Percentiles rank a stretch among this genome's conserved stretches.
Conservation (phyloP, 1,139 yeast species). For the Trichomonascaceae sp. region DNA sequence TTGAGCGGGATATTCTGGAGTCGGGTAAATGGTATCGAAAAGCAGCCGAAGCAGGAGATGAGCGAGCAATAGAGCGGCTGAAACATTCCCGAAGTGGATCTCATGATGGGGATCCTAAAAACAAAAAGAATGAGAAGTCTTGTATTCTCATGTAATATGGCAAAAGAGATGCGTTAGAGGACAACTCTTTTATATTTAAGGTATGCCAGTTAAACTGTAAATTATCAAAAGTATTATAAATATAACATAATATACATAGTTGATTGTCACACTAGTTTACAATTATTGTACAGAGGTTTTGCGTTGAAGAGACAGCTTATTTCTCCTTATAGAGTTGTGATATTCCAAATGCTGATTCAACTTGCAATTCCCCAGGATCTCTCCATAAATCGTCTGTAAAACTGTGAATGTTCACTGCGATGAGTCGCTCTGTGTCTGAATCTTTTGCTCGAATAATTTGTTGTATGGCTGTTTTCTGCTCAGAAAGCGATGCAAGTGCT, state of each 20-base stretch:
- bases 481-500: constrained; percentile 51
- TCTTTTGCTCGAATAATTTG: constrained; percentile 34
- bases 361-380: constrained; percentile 23
- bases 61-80: constrained; percentile 46
- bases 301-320: not conserved
- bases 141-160: constrained; percentile 30
- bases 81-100: constrained; percentile 16
- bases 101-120: not conserved
- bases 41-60: constrained; percentile 73
- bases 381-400: constrained; percentile 26
- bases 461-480: constrained; percentile 48
- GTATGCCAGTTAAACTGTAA: not conserved
- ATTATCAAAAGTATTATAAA: not conserved
- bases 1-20: constrained; percentile 49
- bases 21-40: constrained; percentile 70
- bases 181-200: not conserved
- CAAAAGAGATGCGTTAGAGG: not conserved
- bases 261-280: not conserved
- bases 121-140: constrained; percentile 31
- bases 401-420: constrained; percentile 22
- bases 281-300: not conserved
- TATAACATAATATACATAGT: not conserved
- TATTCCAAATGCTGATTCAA: constrained; percentile 26
- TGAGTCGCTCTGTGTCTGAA: constrained; percentile 14
- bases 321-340: constrained; percentile 12